Base-by-base conservation (phyloP, 768 basidiomycete species). In the Crepidotus variabilis region DNA sequence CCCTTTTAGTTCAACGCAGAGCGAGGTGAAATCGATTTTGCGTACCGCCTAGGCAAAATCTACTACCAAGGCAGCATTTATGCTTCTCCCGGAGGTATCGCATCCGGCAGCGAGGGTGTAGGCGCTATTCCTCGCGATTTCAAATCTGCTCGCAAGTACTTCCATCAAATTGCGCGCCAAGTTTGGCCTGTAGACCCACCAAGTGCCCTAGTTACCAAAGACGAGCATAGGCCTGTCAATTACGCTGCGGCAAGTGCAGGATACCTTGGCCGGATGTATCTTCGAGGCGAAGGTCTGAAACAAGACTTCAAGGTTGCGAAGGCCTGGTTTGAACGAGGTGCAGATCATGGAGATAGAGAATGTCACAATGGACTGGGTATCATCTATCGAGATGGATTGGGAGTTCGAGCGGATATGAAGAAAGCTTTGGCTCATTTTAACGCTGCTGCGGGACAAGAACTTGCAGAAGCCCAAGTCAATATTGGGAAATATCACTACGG, bases 1-100 rank as follows among this genome's bases (percentile, higher is more conserved):
- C 58, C 9, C 53, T 48, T 60, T 20, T 60, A 96, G 89, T 99
- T 96, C 72, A 97, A 98, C 51, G 92, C 96, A 6, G 94, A 98
- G 63, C 85, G 94, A 23, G 93, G 92, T 23, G 92, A 94, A 62
- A 84, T 84, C 51, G 86, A 88, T 60, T 96, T 92, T 68, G 93
- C 94, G 1, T 94, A 90, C 70, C 85, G 92, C 14, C 81, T 98
- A 1, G 97, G 94, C n/a, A 88, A 92, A 71, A 90, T 98, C 9
- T 96, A 89, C 73, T 98, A 99, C 66, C 90, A 94, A 67, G 97
- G 97, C 16, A 94, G 91, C 56, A 89, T 98, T 34, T 98, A 97
- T 65, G 78, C 82, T 5, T 75, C 83, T 9, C 70, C 78, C 13
- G 93, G 93, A 2, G 95, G 96, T 9, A 85, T 90, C 39, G 83